Base-by-base conservation (phyloP, 768 basidiomycete genomes). In the Dendrothele bispora region DNA sequence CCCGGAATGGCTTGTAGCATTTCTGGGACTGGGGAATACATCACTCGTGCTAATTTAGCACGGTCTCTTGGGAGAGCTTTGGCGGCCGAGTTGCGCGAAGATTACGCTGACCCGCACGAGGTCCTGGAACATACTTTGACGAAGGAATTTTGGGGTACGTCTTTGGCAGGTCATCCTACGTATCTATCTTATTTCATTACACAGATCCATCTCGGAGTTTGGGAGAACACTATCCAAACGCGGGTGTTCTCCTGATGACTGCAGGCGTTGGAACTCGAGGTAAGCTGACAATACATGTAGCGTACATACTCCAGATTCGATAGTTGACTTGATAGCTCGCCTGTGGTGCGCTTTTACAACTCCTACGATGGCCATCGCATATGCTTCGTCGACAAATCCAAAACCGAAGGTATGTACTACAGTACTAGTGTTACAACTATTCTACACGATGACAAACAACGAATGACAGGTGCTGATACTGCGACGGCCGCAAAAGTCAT, bases 341-440 rank as follows among this genome's bases (percentile, higher is more conserved):
- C 64, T 91, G 29, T 91, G 88, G 86, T 91, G 89, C 59, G 87
- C 82, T 32, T 92, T 91, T 65, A 91, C 90, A 6, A 84, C 90
- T 21, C 72, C 80, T 17, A 88, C 85, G 61, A 90, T 92, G 88
- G 86, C 89, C 0, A 71, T 91, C 45, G 88, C 78, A 25, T 89
- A 84, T 55, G 79, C 78, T 15, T 82, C 84, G 15, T 73, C 80
- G 27, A 56, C 58, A 34, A 65, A 73, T 44, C 70, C 73, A 15
- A 78, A 72, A 54, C 80, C 84, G 21, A 83, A 81, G 74, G 90
- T 86, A 63, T 29, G 59, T 46, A n/a, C 3, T 29, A 11, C 50
- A 17, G n/a, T 47, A 22, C 32, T 21, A 11, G 14, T 46, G 39
- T 30, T 17, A 15, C 42, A 40, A 25, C 17, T 30, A 24, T 39